phyloP scores from a whole-genome alignment of 257 asterid species.

The Salvia hispanica region DNA sequence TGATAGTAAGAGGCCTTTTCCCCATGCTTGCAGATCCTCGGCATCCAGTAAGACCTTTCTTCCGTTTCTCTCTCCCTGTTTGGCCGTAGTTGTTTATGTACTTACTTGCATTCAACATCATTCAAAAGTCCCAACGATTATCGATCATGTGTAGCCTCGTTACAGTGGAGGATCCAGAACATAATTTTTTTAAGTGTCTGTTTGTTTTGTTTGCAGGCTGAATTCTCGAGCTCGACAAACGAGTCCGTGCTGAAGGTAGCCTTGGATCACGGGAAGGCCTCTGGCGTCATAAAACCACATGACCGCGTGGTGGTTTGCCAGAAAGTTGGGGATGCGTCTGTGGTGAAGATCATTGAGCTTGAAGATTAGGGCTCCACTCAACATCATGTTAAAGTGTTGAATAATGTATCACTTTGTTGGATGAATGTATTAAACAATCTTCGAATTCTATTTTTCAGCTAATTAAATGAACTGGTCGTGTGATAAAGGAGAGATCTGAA shows the following conservation, averaged over 20 bases:
- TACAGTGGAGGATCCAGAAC: background rate
- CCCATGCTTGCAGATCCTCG: slow-evolving; percentile 99
- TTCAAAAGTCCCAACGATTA: background rate
- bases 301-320: slow-evolving; percentile 73
- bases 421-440: no score
- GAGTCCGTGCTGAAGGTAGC: slow-evolving; percentile 67
- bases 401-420: no score
- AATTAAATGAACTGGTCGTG: no score
- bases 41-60: slow-evolving; percentile 63
- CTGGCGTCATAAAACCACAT: slow-evolving; percentile 61
- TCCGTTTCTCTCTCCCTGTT: background rate
- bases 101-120: background rate
- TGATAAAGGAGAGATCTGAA: no score
- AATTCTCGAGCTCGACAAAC: slow-evolving; percentile 51
- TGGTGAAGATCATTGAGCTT: slow-evolving; percentile 82
- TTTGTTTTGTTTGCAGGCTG: slow-evolving; percentile 49
- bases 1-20: slow-evolving; percentile 88
- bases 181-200: no score
- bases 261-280: slow-evolving; percentile 69
- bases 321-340: slow-evolving; percentile 77
- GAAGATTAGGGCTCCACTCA: slow-evolving; percentile 45
- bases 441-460: no score
- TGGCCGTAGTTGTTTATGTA: background rate
- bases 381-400: background rate
- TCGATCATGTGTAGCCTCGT: background rate